Percentiles rank a stretch among this genome's conserved stretches.
These are phyloP conservation scores for Ceratobasidium sp. DNA, from an alignment of 1,284 basidiomycete genomes.

Conservation along the genomic window DNA sequence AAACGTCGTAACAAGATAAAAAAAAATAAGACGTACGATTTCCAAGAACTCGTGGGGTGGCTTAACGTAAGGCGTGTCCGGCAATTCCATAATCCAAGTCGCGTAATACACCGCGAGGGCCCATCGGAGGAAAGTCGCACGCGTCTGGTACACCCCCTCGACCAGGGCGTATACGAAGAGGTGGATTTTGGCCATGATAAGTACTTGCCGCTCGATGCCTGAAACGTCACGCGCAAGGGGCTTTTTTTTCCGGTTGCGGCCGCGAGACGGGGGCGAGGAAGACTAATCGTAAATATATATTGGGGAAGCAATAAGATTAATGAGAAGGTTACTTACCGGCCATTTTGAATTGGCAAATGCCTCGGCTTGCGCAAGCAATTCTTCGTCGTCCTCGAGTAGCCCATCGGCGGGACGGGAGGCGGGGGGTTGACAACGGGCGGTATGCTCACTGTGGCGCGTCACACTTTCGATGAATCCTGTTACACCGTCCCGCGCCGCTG, in stretches of 20 bases:
- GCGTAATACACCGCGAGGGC: neutral
- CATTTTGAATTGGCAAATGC: neutral
- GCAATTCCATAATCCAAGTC: constrained; percentile 22
- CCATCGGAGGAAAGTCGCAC: constrained; percentile 5
- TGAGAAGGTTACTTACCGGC: neutral
- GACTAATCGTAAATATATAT: constrained; percentile 1
- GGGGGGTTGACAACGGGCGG: neutral
- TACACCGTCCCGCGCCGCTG: neutral
- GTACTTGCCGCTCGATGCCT: constrained; percentile 2
- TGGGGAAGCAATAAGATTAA: neutral
- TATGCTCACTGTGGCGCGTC: neutral
- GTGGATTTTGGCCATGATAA: constrained; percentile 1
- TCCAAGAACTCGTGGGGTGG: neutral
- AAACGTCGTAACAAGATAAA: neutral
- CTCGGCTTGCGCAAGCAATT: neutral
- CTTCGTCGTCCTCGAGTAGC: neutral
- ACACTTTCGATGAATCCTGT: neutral
- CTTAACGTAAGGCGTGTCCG: neutral
- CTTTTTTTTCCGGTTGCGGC: constrained; percentile 20
- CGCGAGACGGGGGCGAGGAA: neutral
- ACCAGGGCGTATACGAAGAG: constrained; percentile 10
- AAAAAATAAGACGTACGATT: constrained; percentile 9
- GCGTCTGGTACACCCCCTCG: constrained; percentile 20
- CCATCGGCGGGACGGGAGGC: neutral
- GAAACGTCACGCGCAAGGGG: constrained; percentile 11